Evolutionary conservation across 371 early-diverging fungal species (phyloP).

Genomic region (Mucor plumbeus): DNA sequence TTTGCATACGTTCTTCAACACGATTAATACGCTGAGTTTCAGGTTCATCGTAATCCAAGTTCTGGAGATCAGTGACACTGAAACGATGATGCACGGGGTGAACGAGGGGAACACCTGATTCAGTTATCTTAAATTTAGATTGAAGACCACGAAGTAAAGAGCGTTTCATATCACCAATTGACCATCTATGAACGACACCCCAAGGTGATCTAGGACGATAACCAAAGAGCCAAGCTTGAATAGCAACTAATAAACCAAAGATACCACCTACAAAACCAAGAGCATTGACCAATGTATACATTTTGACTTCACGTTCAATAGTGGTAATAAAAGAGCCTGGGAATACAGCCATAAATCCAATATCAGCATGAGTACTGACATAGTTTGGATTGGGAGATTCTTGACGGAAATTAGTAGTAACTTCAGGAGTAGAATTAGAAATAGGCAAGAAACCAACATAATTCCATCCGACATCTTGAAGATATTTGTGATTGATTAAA

Average conservation of each 20-base stretch:
- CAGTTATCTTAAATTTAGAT: slow-evolving; percentile 45
- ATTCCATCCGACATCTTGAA: slow-evolving; percentile 52
- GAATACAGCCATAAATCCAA: slow-evolving; percentile 41
- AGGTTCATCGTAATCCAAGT: slow-evolving; percentile 27
- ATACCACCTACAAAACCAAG: slow-evolving; percentile 59
- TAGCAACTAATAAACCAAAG: slow-evolving; percentile 47
- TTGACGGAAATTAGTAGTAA: slow-evolving; percentile 42
- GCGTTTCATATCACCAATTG: slow-evolving; percentile 48
- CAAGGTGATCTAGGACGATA: slow-evolving; percentile 55
- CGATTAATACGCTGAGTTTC: slow-evolving; percentile 41
- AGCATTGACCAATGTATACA: slow-evolving; percentile 55
- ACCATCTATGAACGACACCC: slow-evolving; percentile 61
- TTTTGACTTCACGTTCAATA: slow-evolving; percentile 48
- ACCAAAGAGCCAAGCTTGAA: slow-evolving; percentile 56
- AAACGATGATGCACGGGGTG: slow-evolving; percentile 55
- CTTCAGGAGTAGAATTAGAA: slow-evolving; percentile 44
- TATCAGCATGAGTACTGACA: slow-evolving; percentile 29
- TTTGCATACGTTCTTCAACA: slow-evolving; percentile 45
- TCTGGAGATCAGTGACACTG: slow-evolving; percentile 37
- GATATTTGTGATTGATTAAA: slow-evolving; percentile 45
- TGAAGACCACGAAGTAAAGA: slow-evolving; percentile 47
- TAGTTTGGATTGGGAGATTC: slow-evolving; percentile 51
- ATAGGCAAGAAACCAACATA: slow-evolving; percentile 57
- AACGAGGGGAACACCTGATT: slow-evolving; percentile 49
- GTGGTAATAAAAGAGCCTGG: slow-evolving; percentile 30